Conservation (phyloP, 352 stramenopile genomes). For the Globisporangium emineosum region DNA sequence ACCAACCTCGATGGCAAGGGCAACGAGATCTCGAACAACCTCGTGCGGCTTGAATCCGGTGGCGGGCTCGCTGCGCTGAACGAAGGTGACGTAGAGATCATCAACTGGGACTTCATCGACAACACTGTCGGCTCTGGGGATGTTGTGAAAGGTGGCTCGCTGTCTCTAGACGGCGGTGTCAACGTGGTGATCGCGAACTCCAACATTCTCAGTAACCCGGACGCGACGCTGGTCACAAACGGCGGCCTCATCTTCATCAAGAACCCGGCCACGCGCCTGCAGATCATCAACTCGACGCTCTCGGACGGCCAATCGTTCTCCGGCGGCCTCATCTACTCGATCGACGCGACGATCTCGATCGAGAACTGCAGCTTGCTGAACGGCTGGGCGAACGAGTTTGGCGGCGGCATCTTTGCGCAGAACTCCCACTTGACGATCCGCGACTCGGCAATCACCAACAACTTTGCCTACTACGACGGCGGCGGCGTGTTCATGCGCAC, state of each 20-base stretch:
- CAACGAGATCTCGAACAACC: constrained; percentile 25
- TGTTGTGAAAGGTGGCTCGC: constrained; percentile 19
- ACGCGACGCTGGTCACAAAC: constrained; percentile 23
- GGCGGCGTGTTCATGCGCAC: constrained; percentile 51
- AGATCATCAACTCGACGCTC: constrained; percentile 35
- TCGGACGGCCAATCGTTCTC: constrained; percentile 33
- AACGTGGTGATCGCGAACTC: constrained; percentile 27
- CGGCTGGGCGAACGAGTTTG: constrained; percentile 46
- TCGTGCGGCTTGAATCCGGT: constrained; percentile 18
- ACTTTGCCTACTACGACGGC: constrained; percentile 60
- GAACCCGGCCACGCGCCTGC: constrained; percentile 26
- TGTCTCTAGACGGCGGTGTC: constrained; percentile 26
- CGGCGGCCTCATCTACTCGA: constrained; percentile 46
- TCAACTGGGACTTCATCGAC: constrained; percentile 32
- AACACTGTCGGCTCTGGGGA: constrained; percentile 30
- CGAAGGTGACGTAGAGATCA: constrained; percentile 15
- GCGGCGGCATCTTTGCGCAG: constrained; percentile 40
- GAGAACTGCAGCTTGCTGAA: constrained; percentile 33
- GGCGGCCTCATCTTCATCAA: constrained; percentile 49
- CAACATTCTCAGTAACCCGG: constrained; percentile 26
- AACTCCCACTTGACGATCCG: constrained; percentile 21
- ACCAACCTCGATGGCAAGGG: constrained; percentile 23
- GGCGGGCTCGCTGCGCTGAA: constrained; percentile 29
- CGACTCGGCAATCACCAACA: constrained; percentile 29
- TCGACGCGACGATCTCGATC: constrained; percentile 24